These are phyloP conservation scores for Agaricus blazei DNA, from an alignment of 768 basidiomycete species.

Conservation along the genomic window DNA sequence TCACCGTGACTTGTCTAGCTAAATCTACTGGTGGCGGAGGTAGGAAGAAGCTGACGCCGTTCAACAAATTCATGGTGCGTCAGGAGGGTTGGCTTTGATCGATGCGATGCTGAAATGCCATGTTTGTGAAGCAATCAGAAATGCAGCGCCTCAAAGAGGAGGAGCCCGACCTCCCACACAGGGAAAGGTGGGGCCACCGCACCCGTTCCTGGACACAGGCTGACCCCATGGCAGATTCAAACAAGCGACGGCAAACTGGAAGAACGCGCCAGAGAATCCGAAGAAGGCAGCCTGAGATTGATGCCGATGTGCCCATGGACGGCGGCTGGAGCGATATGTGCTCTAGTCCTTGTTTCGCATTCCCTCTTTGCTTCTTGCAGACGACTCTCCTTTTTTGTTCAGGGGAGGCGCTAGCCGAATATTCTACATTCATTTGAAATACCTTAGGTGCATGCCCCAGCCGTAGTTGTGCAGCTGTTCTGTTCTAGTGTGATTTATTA, in stretches of 20 bases:
- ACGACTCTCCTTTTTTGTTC: background rate
- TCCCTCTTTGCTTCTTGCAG: constrained; percentile 7
- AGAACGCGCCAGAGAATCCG: constrained; percentile 65
- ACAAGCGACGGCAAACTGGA: constrained; percentile 73
- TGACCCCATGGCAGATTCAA: constrained; percentile 50
- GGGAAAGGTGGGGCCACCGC: constrained; percentile 53
- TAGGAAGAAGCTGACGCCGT: constrained; percentile 64
- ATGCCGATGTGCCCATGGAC: background rate
- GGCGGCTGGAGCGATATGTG: background rate
- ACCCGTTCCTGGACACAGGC: constrained; percentile 11
- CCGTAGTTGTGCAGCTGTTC: constrained; percentile 19
- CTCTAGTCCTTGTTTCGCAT: constrained; percentile 1
- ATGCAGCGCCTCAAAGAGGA: constrained; percentile 75
- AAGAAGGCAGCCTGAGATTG: constrained; percentile 30
- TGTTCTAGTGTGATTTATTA: constrained; percentile 21
- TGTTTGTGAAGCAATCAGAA: constrained; percentile 55
- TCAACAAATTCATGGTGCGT: constrained; percentile 69
- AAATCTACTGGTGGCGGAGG: constrained; percentile 48
- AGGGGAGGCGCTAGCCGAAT: background rate
- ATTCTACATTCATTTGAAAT: constrained; percentile 9
- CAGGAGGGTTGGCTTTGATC: constrained; percentile 2
- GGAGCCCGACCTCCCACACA: constrained; percentile 67
- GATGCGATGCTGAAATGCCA: constrained; percentile 1
- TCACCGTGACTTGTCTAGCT: constrained; percentile 25
- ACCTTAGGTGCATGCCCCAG: constrained; percentile 6